Percentiles rank a stretch among this genome's conserved stretches.
Conservation (phyloP, 2,329 filamentous ascomycete species). For the Fusarium sarcochroum region DNA sequence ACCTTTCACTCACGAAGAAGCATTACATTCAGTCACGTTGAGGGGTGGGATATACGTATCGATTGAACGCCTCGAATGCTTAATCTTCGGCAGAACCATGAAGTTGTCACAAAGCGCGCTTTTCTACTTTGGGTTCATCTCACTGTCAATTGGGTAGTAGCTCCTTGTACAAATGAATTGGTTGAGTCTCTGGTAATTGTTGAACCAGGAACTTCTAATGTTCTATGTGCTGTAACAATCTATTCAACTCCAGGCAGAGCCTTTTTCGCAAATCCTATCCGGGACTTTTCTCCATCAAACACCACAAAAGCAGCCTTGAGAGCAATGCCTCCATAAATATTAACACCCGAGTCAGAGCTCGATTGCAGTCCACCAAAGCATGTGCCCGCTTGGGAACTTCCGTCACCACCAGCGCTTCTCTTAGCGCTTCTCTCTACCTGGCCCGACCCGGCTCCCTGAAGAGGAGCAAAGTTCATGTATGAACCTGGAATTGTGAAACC, state of each 20-base stretch:
- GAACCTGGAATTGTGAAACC: slow-evolving; percentile 69
- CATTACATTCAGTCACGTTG: too few relatives aligned
- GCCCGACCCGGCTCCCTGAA: slow-evolving; percentile 43
- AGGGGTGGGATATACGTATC: too few relatives aligned
- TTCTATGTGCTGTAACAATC: neutral
- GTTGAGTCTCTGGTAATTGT: neutral
- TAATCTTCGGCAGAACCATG: too few relatives aligned
- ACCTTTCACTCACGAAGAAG: too few relatives aligned
- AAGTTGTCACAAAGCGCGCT: too few relatives aligned
- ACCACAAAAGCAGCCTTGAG: slow-evolving; percentile 73
- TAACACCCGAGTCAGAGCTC: slow-evolving; percentile 58
- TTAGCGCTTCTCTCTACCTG: neutral
- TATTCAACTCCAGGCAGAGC: neutral
- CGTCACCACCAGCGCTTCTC: slow-evolving; percentile 48
- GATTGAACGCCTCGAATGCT: too few relatives aligned
- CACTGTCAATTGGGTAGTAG: too few relatives aligned
- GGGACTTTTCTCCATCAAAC: slow-evolving; percentile 59
- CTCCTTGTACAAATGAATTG: too few relatives aligned
- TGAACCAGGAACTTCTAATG: neutral
- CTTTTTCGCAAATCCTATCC: slow-evolving; percentile 45
- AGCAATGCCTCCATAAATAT: slow-evolving; percentile 75
- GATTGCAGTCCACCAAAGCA: slow-evolving; percentile 81
- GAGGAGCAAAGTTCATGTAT: slow-evolving; percentile 67
- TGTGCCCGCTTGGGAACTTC: neutral
- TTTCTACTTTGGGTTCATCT: neutral